Evolutionary conservation across 1,139 yeast species (phyloP), one percentile per base, ranked within the genome.

Genomic region (Suhomyces panamericanus): DNA sequence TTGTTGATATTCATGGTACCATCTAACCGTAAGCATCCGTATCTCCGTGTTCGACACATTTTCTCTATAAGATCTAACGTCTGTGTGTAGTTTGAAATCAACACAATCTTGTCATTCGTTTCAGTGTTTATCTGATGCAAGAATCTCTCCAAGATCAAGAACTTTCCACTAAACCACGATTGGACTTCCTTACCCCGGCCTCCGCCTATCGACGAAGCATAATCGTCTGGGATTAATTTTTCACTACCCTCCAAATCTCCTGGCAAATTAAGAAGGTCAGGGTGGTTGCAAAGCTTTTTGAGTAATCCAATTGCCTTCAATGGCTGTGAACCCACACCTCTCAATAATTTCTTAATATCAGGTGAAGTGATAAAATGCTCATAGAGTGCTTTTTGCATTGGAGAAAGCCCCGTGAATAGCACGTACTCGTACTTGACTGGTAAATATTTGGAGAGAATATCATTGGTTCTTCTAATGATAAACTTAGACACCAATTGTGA

Each of bases 371-470:
- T 78, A 54, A 88, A 88, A 57, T 85, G 85, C 47, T 80, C 72
- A 60, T 93, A 93, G 2, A 93, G 64, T 2, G 74, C 65, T 44
- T 73, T 70, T 63, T 93, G 99, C 69, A 91, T 76, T 1, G 90
- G 90, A 2, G 95, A 78, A 46, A 93, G 70, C 27, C 85, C 85
- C 47, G 95, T 91, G 62, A 93, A 93, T 13, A 93, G 85, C 35
- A 93, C 99, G 64, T 93, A 96, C 63, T 93, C 99, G 62, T 90
- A 91, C 63, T 93, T 93, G 53, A 95, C 88, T 0, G 99, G 99
- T 47, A 93, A 73, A 59, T 93, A 93, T 65, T 93, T 93, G 35
- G 97, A 86, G 48, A 93, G 73, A 55, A 93, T 88, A 65, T 95
- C 99, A 66, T 93, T 93, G 0, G 99, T 91, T 60, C 99, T 82